Evolutionary conservation across 1,284 basidiomycete genomes (phyloP), one percentile per base, ranked within the genome.

Genomic region (Ceraceosorus bombacis): DNA sequence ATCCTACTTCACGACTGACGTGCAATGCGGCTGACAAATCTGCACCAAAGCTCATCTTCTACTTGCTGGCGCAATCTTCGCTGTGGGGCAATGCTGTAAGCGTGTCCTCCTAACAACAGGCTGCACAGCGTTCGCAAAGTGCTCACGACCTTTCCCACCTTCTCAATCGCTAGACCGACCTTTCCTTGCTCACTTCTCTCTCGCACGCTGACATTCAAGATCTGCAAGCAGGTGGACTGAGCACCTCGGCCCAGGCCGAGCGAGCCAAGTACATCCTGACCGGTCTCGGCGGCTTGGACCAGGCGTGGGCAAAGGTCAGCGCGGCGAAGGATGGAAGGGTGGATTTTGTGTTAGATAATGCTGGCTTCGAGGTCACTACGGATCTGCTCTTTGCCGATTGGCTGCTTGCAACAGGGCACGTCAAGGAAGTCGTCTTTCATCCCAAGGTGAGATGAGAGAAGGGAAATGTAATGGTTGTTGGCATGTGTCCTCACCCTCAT

Each of bases 381-480:
- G 95, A 97, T 75, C 80, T 97, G 40, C 85, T 96, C 17, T 86
- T 98, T 65, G 94, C 93, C 43, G 94, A 98, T 76, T 97, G 95
- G 72, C 59, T 73, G 49, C 63, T 73, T 8, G 63, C 68, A 5
- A 65, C 63, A 8, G 70, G 72, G 9, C 61, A 73, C 49, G 73
- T 73, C 2, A 53, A 52, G 4, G 52, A 75, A 54, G 70, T 77
- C 15, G 72, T 74, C 53, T 74, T 76, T 62, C 75, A 77, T 58
- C 68, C 74, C 13, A 76, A 76, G 61, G 43, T 46, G 43, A 46
- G 43, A 10, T 10, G 43, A 27, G 27, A 27, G 27, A 27, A 27
- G 27, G 27, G 27, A 27, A 1, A 27, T 27, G 27, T 27, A 27
- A 1, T 27, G 27, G 27, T 27, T 27, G 27, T 27, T 46, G 43